phyloP scores from a whole-genome alignment of 164 flowering plant genomes.

The Echeveria elegans region DNA sequence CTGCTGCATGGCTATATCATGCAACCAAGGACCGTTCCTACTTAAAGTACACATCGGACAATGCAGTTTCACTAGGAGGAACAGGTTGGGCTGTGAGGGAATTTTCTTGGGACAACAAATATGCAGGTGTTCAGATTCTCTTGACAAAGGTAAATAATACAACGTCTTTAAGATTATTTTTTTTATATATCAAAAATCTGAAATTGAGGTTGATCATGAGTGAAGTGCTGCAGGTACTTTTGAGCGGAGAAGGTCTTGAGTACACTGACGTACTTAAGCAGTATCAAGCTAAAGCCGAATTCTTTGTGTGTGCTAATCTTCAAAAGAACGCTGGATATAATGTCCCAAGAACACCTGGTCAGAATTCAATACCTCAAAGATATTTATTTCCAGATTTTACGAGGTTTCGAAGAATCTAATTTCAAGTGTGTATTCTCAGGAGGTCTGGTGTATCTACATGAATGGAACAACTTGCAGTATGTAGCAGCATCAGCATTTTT shows the following conservation, averaged over 20 bases:
- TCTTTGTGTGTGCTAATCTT: constrained; percentile 68
- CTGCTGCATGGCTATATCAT: constrained; percentile 69
- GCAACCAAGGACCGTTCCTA: constrained; percentile 78
- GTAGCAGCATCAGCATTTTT: constrained; percentile 72
- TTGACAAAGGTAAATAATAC: constrained; percentile 54
- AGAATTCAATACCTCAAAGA: neutral
- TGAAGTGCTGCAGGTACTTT: constrained; percentile 32
- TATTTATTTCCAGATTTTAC: neutral
- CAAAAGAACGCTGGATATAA: constrained; percentile 76
- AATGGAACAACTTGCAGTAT: constrained; percentile 85
- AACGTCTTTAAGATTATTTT: no score
- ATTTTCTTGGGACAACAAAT: constrained; percentile 93
- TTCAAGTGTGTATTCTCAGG: constrained; percentile 24
- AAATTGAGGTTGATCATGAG: no score
- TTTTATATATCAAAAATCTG: no score
- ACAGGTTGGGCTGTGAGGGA: constrained; percentile 74
- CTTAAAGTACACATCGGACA: constrained; percentile 56
- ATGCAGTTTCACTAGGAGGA: constrained; percentile 59
- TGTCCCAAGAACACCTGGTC: constrained; percentile 66
- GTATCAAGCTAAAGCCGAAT: constrained; percentile 79
- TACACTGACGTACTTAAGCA: constrained; percentile 51
- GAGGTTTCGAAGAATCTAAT: neutral
- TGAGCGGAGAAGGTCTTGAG: constrained; percentile 49
- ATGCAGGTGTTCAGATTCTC: constrained; percentile 83
- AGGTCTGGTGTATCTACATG: constrained; percentile 48